Evolutionary conservation across 495 filamentous ascomycete species (phyloP), one percentile per base, ranked within the genome.

Genomic region (Chaetomium fimeti): DNA sequence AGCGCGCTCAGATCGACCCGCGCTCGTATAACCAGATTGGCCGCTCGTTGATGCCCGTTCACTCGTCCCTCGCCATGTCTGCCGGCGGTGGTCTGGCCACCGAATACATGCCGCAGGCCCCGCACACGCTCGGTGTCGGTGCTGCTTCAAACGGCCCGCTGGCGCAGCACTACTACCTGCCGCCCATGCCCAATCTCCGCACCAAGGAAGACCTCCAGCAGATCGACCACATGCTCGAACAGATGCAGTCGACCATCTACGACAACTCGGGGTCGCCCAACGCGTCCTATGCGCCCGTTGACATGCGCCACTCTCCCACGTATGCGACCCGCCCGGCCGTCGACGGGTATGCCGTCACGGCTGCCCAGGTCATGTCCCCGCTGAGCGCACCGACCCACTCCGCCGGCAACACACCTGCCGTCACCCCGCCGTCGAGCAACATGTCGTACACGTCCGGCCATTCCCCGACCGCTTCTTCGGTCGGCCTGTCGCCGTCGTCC

Each of bases 161-260:
- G 42, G 82, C 84, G 25, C 83, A 87, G 69, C 83, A 84, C 42
- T 88, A 88, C 57, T 95, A 93, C 71, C 82, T 98, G 24, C 93
- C 93, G 25, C 86, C 89, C 8, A 88, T 93, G 82, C 87, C 89
- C 18, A 92, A 95, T 64, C 80, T 96, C 43, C 86, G 92, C 66
- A 96, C 92, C 60, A 97, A 98, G 85, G 91, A 85, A 68, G 93
- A 99, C 67, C 80, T 99, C 27, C 81, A 92, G 71, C 88, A 93
- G 72, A 90, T 96, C 72, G 93, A 98, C 76, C 88, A 92, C 64
- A 89, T 97, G 78, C 82, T 99, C 43, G 91, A 96, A 75, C 91
- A 97, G 76, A 92, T 98, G 82, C 92, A 97, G 70, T 83, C 87
- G 66, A 96, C 93, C 9, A 89, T 97, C 29, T 98, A 97, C 73